Evolutionary conservation across 768 basidiomycete species (phyloP).

Genomic region (Rhodotorula kratochvilovae): DNA sequence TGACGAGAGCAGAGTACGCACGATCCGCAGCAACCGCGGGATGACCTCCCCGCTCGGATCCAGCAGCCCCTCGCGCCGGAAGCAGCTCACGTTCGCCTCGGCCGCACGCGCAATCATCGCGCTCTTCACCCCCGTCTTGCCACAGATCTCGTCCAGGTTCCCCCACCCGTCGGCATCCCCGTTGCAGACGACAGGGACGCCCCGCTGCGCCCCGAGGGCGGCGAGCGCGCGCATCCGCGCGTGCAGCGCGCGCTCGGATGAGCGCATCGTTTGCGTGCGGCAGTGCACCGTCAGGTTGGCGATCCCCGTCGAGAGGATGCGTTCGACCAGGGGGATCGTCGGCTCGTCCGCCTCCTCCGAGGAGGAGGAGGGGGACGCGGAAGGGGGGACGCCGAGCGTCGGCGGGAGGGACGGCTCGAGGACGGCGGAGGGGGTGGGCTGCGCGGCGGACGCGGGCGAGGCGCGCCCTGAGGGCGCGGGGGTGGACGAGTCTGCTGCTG

Average conservation of each 20-base stretch:
- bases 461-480: not conserved
- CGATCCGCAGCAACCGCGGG: conserved; percentile 69
- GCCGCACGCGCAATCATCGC: conserved; percentile 96
- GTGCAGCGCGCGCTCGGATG: conserved; percentile 70
- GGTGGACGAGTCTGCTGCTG: not conserved
- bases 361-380: not conserved
- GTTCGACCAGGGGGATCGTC: conserved; percentile 80
- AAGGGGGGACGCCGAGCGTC: not conserved
- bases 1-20: conserved; percentile 44
- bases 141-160: conserved; percentile 56
- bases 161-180: conserved; percentile 78
- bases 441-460: not conserved
- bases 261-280: conserved; percentile 85
- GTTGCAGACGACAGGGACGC: conserved; percentile 86
- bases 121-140: conserved; percentile 75
- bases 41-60: conserved; percentile 68
- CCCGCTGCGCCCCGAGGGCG: conserved; percentile 47
- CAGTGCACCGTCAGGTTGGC: conserved; percentile 90
- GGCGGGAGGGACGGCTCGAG: not conserved
- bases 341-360: conserved; percentile 51
- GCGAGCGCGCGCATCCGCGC: conserved; percentile 78
- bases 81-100: conserved; percentile 86
- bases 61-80: conserved; percentile 60
- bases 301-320: conserved; percentile 81
- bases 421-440: not conserved